Base-by-base conservation (phyloP, 192 early-diverging fungal species). In the Backusella liffmaniae region DNA sequence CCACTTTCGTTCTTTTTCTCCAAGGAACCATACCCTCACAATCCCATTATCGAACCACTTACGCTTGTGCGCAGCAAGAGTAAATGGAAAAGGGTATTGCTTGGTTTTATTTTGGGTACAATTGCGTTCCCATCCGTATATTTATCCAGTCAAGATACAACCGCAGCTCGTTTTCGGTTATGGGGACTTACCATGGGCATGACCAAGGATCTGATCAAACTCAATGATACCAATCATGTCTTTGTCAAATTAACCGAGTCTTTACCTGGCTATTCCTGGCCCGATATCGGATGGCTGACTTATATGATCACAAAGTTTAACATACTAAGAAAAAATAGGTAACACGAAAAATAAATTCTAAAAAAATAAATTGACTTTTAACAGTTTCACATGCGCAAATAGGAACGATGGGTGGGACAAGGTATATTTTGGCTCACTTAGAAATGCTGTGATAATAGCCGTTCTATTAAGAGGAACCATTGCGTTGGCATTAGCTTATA, bases 181-280 rank as follows among this genome's bases (percentile, higher is more conserved):
- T 81, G 80, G 80, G 80, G 80, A 16, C 21, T 81, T 3, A 81
- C 80, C 12, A 59, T 81, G 32, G 68, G 76, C 26, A 81, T 81
- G 72, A 81, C 80, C 12, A 36, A 32, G 6, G 76, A 81, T 39
- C 13, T 81, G n/a, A 62, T 81, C 8, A 18, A 73, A 12, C 37
- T 80, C 34, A 21, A 42, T 1, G 51, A 78, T 23, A 36, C 23
- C 72, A 62, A n/a, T 62, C 56, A 4, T 29, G 56, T 62, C 39
- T 74, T 81, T 72, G n/a, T 77, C 21, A 72, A 37, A 15, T 32
- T 74, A 7, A 39, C 34, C 15, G 39, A 36, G 13, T 30, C 41
- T 35, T 30, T 49, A 21, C 80, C 80, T 36, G 18, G 29, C 18
- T 81, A 77, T 32, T 53, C 75, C 4, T 30, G 59, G 9, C 49